A percentile compares a stretch with the other conserved stretches of the same genome.
phyloP scores from a whole-genome alignment of 1,284 basidiomycete genomes.

The Cryptococcus neoformans region DNA sequence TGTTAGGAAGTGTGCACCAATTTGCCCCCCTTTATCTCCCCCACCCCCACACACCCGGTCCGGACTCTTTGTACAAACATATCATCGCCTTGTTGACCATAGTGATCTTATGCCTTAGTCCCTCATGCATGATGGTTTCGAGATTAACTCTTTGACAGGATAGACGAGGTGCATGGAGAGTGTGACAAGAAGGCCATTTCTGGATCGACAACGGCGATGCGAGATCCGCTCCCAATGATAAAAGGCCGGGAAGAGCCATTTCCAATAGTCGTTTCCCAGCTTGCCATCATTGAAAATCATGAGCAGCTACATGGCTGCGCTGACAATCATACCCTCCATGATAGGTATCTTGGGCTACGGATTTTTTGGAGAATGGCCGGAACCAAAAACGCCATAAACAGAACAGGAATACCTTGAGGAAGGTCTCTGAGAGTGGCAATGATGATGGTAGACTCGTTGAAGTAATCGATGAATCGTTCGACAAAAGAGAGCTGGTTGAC shows the following conservation, averaged over 20 bases:
- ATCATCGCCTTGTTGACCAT: no score
- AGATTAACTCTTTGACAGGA: no score
- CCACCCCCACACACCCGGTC: no score
- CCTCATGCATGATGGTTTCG: no score
- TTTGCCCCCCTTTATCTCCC: no score
- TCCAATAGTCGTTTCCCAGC: constrained; percentile 17
- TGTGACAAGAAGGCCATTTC: no score
- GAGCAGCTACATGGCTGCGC: constrained; percentile 4
- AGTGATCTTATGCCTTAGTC: no score
- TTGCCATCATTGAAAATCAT: constrained; percentile 8
- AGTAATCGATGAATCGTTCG: constrained; percentile 16
- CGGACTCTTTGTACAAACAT: no score
- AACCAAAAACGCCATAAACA: constrained; percentile 18
- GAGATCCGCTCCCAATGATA: constrained; percentile 13
- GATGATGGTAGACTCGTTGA: constrained; percentile 16
- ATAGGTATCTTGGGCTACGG: constrained; percentile 2
- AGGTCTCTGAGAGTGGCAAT: constrained; percentile 23
- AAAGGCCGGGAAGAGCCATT: constrained; percentile 13
- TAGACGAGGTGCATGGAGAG: no score
- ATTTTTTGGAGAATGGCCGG: constrained; percentile 14
- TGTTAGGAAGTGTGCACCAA: no score
- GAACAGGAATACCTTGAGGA: constrained; percentile 22
- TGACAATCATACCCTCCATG: neutral
- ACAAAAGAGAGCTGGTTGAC: constrained; percentile 19
- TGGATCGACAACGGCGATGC: no score